Percentiles rank a stretch among this genome's conserved stretches.
Conservation (phyloP, 2,329 filamentous ascomycete genomes). For the Aspergillus spinulosporus region DNA sequence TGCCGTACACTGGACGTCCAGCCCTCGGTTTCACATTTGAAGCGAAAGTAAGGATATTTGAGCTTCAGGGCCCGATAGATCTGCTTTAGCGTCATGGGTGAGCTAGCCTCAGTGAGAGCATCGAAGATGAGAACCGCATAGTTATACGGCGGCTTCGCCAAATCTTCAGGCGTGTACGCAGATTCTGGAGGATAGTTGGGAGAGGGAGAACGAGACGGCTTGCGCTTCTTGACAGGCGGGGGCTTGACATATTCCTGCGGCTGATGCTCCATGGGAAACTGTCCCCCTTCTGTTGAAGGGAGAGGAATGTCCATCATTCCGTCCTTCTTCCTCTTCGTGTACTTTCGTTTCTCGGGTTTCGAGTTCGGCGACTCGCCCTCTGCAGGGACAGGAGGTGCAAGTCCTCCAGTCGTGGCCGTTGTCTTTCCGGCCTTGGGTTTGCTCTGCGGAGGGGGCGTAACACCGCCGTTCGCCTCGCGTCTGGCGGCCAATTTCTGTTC, state of each 20-base stretch:
- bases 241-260: constrained; percentile 46
- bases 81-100: constrained; percentile 63
- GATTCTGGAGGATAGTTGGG: constrained; percentile 61
- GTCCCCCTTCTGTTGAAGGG: constrained; percentile 44
- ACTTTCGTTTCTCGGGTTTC: constrained; percentile 51
- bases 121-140: constrained; percentile 66
- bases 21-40: constrained; percentile 63
- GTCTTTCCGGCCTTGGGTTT: constrained; percentile 35
- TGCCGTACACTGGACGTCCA: constrained; percentile 69
- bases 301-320: constrained; percentile 45
- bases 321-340: constrained; percentile 51
- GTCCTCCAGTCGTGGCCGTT: constrained; percentile 17
- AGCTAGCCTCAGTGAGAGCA: constrained; percentile 58
- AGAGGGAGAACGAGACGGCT: constrained; percentile 59
- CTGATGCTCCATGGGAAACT: constrained; percentile 38
- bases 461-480: constrained; percentile 48
- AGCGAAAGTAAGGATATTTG: constrained; percentile 62
- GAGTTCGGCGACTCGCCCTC: constrained; percentile 38
- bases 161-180: constrained; percentile 62
- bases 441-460: constrained; percentile 43
- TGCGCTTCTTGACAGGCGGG: constrained; percentile 51
- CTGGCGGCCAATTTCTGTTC: constrained; percentile 53
- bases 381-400: constrained; percentile 32
- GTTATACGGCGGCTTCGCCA: constrained; percentile 62
- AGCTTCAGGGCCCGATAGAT: constrained; percentile 65